Evolutionary conservation across 2,329 filamentous ascomycete genomes (phyloP).

Genomic region (Clonostachys rhizophaga): DNA sequence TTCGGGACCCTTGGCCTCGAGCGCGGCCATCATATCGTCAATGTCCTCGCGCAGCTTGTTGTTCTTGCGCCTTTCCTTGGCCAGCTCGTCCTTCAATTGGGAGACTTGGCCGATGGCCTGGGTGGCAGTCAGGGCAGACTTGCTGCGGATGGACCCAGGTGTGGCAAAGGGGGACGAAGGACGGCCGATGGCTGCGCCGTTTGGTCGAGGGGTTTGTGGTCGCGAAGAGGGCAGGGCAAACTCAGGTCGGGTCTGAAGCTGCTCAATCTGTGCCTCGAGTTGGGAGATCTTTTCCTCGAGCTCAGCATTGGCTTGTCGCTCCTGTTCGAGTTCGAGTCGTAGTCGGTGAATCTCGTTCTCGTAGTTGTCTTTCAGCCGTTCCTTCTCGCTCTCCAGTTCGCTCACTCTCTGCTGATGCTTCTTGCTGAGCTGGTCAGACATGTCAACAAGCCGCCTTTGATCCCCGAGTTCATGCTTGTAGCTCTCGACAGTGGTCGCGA

Average conservation of each 20-base stretch:
- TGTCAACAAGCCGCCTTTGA: constrained; percentile 73
- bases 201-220: constrained; percentile 57
- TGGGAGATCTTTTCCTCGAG: constrained; percentile 43
- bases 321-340: constrained; percentile 52
- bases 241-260: constrained; percentile 43
- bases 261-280: constrained; percentile 49
- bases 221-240: constrained; percentile 33
- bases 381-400: constrained; percentile 63
- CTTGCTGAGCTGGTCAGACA: constrained; percentile 72
- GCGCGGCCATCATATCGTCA: constrained; percentile 78
- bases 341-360: constrained; percentile 54
- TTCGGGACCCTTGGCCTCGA: constrained; percentile 84
- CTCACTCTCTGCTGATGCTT: constrained; percentile 67
- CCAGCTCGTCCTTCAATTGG: constrained; percentile 67
- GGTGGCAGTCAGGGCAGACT: constrained; percentile 52
- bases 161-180: constrained; percentile 59
- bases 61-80: constrained; percentile 68
- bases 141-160: constrained; percentile 51
- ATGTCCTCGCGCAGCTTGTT: constrained; percentile 72
- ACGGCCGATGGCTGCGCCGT: constrained; percentile 45
- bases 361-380: constrained; percentile 57
- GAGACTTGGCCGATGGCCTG: constrained; percentile 62
- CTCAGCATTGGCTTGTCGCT: constrained; percentile 38
- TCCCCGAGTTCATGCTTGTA: constrained; percentile 85
- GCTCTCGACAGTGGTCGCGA: constrained; percentile 76